phyloP scores from a whole-genome alignment of 2,329 filamentous ascomycete genomes.

The Neopestalotiopsis sp. region DNA sequence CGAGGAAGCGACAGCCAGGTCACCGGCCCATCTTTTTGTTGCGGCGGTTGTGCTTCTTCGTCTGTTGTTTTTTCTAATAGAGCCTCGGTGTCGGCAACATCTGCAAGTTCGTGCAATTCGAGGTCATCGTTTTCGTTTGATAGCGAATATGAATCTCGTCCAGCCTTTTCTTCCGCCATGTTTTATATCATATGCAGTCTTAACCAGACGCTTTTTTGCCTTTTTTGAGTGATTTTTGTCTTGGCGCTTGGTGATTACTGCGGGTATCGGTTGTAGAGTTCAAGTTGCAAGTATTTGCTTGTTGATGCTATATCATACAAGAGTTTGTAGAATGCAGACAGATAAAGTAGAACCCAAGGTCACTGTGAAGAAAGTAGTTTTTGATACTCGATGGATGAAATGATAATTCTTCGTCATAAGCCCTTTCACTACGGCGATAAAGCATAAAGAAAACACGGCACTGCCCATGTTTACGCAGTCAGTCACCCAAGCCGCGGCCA shows the following conservation, averaged over 20 bases:
- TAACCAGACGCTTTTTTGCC: background rate
- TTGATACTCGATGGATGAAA: background rate
- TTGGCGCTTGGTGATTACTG: background rate
- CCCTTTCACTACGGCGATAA: too few species aligned
- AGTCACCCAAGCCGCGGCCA: background rate
- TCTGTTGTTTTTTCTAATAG: conserved; percentile 49
- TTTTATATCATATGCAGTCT: conserved; percentile 28
- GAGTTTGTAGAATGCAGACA: background rate
- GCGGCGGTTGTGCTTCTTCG: conserved; percentile 26
- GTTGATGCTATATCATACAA: background rate
- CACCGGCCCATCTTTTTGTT: conserved; percentile 44
- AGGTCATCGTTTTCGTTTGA: conserved; percentile 18
- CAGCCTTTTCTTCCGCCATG: background rate
- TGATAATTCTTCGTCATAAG: background rate
- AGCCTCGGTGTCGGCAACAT: conserved; percentile 49
- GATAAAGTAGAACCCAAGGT: background rate
- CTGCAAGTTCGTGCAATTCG: conserved; percentile 35
- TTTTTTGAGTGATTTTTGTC: background rate
- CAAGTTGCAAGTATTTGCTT: background rate
- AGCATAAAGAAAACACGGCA: too few species aligned
- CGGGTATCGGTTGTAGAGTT: background rate
- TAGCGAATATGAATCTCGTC: background rate
- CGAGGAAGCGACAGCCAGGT: conserved; percentile 73
- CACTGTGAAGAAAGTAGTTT: background rate
- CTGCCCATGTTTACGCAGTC: too few species aligned